Conservation (phyloP, 2,329 filamentous ascomycete genomes). For the Grosmannia huntii region DNA sequence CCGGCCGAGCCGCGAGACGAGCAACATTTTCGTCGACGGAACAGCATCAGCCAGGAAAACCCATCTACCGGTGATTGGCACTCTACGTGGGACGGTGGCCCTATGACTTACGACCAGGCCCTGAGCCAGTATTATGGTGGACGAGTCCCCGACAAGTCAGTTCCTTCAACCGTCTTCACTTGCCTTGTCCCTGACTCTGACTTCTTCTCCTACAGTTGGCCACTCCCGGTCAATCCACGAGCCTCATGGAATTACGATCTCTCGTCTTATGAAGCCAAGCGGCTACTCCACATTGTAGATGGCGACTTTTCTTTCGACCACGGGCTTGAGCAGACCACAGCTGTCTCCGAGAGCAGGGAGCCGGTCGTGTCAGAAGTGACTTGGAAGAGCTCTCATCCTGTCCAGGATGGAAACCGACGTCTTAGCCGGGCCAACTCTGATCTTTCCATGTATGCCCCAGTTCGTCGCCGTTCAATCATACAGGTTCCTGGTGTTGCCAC, state of each 20-base stretch:
- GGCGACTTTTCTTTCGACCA: conserved; percentile 19
- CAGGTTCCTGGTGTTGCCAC: conserved; percentile 39
- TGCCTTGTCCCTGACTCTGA: not conserved
- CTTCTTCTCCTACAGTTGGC: conserved; percentile 16
- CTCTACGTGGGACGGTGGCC: conserved; percentile 7
- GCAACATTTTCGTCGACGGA: conserved; percentile 14
- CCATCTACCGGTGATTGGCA: conserved; percentile 1
- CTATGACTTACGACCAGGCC: conserved; percentile 20
- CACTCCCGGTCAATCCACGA: conserved; percentile 19
- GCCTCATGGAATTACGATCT: conserved; percentile 30
- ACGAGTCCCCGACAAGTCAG: conserved; percentile 17
- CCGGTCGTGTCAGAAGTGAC: conserved; percentile 20
- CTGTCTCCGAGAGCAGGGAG: conserved; percentile 22
- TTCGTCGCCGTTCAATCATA: conserved; percentile 33
- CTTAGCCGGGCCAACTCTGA: conserved; percentile 33
- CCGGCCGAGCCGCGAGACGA: conserved; percentile 11
- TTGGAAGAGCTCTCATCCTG: conserved; percentile 24
- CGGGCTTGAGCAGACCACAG: conserved; percentile 20
- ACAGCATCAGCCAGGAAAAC: conserved; percentile 18
- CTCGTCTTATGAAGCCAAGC: conserved; percentile 31
- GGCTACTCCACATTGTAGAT: conserved; percentile 27
- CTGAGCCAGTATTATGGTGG: conserved; percentile 16
- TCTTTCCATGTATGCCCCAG: conserved; percentile 31
- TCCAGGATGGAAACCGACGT: conserved; percentile 13
- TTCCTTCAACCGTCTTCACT: not conserved